Percentiles rank a stretch among this genome's conserved stretches.
phyloP scores from a whole-genome alignment of 352 stramenopile species.

The Phytophthora vignae region DNA sequence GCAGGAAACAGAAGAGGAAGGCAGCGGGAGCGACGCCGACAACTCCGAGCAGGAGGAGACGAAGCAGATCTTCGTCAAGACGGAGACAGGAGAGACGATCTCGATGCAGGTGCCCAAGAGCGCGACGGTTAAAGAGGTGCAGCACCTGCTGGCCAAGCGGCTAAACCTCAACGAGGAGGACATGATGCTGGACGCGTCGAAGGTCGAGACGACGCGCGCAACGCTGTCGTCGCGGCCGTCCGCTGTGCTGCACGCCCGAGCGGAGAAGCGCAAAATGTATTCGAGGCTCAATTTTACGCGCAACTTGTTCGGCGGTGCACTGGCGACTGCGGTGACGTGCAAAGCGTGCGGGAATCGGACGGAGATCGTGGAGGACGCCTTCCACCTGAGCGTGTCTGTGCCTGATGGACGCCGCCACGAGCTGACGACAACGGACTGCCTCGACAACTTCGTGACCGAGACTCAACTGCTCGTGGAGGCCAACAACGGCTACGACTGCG shows the following conservation, averaged over 20 bases:
- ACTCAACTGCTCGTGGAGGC: constrained; percentile 54
- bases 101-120: constrained; percentile 59
- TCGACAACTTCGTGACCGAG: constrained; percentile 58
- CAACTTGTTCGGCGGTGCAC: constrained; percentile 60
- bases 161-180: constrained; percentile 64
- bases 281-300: constrained; percentile 70
- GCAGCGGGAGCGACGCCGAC: constrained; percentile 35
- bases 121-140: constrained; percentile 59
- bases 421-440: constrained; percentile 51
- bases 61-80: constrained; percentile 76
- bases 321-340: constrained; percentile 65
- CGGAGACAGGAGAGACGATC: constrained; percentile 64
- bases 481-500: constrained; percentile 79
- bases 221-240: constrained; percentile 38
- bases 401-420: constrained; percentile 30
- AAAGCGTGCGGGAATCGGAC: constrained; percentile 58
- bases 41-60: constrained; percentile 37
- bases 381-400: constrained; percentile 69
- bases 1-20: constrained; percentile 35
- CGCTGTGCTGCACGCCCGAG: constrained; percentile 33
- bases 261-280: constrained; percentile 45
- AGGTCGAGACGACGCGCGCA: constrained; percentile 32
- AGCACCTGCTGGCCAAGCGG: constrained; percentile 60
- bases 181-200: constrained; percentile 55
- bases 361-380: constrained; percentile 64